A percentile compares a stretch with the other conserved stretches of the same genome.
phyloP scores from a whole-genome alignment of 1,284 basidiomycete species.

The Tetrapyrgos nigripes region DNA sequence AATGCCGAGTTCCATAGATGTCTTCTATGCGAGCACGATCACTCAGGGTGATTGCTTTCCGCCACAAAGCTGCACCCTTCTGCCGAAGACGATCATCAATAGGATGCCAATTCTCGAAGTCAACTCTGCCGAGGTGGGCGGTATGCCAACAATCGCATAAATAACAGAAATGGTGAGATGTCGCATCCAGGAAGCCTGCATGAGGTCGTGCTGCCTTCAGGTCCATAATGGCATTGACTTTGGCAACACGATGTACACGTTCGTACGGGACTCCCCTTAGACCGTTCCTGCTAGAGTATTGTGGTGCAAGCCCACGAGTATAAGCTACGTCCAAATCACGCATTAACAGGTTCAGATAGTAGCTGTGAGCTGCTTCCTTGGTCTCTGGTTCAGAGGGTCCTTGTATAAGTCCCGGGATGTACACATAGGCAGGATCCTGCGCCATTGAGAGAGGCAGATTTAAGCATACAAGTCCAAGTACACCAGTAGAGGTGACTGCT shows the following conservation, averaged over 20 bases:
- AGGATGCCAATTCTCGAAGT: constrained; percentile 6
- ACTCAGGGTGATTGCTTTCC: background rate
- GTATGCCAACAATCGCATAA: constrained; percentile 1
- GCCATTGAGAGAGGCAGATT: constrained; percentile 13
- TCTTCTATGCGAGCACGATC: no score
- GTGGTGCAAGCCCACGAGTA: background rate
- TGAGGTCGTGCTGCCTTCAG: constrained; percentile 10
- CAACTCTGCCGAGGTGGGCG: background rate
- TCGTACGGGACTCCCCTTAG: background rate
- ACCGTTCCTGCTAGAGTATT: background rate
- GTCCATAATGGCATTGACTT: constrained; percentile 4
- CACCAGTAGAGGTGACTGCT: constrained; percentile 7
- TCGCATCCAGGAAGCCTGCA: constrained; percentile 6
- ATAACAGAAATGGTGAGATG: constrained; percentile 4
- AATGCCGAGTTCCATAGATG: no score
- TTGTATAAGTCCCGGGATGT: constrained; percentile 14
- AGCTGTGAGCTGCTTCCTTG: constrained; percentile 5
- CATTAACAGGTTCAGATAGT: constrained; percentile 8
- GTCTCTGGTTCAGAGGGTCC: constrained; percentile 11
- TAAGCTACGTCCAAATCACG: constrained; percentile 9
- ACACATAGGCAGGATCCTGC: constrained; percentile 12
- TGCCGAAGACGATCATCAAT: background rate
- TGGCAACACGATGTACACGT: background rate
- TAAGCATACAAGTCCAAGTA: constrained; percentile 4
- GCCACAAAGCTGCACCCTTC: background rate